Base-by-base conservation (phyloP, 176 grass and related monocot genomes). In the Chloris gayana region DNA sequence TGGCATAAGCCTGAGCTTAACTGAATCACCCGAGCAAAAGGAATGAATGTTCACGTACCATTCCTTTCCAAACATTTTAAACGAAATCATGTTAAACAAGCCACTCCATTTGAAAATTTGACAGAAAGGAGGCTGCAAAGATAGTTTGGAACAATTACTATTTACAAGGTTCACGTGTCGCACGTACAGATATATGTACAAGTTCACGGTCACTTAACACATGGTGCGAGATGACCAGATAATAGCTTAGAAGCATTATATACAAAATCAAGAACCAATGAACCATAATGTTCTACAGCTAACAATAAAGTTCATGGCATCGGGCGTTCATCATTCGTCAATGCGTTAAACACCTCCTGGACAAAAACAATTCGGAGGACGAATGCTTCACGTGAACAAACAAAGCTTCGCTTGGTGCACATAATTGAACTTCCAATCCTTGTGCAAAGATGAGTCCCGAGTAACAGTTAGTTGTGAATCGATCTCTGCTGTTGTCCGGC, bases 391-490 rank as follows among this genome's bases (percentile, higher is more conserved):
- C 13, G 2, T 31, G 25, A 69, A 69, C 64, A 70, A 41, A 81
- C 33, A 35, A 53, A 74, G 45, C 47, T 66, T 58, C 12, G 5
- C 27, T 56, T 19, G 67, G 67, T 6, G n/a, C 25, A 51, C 66
- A 73, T 73, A 78, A 73, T 71, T 80, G 31, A 64, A 54, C 58
- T 82, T 82, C 66, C 83, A 60, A 58, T 60, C 79, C 83, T 73
- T 47, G 58, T 73, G 49, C 62, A 76, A 69, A 27, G 22, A 56
- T 21, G 31, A 58, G 64, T 33, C 67, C 56, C 57, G n/a, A 60
- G 27, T n/a, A 49, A 24, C 34, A 79, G 63, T 88, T 88, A 86
- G 46, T 73, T 83, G 42, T 72, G 66, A 72, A 64, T 37, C 62
- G 14, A 68, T 64, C 49, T 80, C 66, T 87, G 75, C 47, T 76